phyloP scores from a whole-genome alignment of 768 basidiomycete species.

The Butyriboletus loyo region DNA sequence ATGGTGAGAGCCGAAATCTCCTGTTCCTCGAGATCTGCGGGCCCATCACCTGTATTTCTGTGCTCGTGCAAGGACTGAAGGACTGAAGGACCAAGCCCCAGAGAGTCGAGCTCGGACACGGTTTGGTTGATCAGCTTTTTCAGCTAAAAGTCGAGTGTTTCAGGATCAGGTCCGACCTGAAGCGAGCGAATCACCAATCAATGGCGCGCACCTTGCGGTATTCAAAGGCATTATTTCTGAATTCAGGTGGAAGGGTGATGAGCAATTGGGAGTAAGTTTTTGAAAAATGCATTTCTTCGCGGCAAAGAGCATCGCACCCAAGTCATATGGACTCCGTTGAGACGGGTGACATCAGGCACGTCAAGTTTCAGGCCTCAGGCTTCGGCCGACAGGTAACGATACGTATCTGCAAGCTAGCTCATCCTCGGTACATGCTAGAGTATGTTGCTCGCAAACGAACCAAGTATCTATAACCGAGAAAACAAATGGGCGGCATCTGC shows the following conservation, averaged over 20 bases:
- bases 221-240: conserved; percentile 76
- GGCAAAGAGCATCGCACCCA: background rate
- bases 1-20: background rate
- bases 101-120: conserved; percentile 68
- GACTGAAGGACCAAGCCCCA: conserved; percentile 56
- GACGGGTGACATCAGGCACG: background rate
- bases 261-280: conserved; percentile 66
- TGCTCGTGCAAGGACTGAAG: conserved; percentile 42
- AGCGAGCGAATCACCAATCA: background rate
- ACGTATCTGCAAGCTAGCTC: too few species aligned
- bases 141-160: conserved; percentile 47
- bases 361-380: background rate
- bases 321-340: background rate
- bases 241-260: conserved; percentile 67
- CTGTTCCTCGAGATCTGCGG: background rate
- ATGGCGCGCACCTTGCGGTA: conserved; percentile 64
- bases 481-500: too few species aligned
- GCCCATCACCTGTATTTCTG: conserved; percentile 8
- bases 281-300: conserved; percentile 61
- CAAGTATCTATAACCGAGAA: too few species aligned
- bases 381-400: too few species aligned
- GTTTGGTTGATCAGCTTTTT: conserved; percentile 88
- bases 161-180: background rate
- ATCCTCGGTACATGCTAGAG: too few species aligned
- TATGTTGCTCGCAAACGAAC: too few species aligned